phyloP scores from a whole-genome alignment of 2,329 filamentous ascomycete species.

The Nemania sp. region DNA sequence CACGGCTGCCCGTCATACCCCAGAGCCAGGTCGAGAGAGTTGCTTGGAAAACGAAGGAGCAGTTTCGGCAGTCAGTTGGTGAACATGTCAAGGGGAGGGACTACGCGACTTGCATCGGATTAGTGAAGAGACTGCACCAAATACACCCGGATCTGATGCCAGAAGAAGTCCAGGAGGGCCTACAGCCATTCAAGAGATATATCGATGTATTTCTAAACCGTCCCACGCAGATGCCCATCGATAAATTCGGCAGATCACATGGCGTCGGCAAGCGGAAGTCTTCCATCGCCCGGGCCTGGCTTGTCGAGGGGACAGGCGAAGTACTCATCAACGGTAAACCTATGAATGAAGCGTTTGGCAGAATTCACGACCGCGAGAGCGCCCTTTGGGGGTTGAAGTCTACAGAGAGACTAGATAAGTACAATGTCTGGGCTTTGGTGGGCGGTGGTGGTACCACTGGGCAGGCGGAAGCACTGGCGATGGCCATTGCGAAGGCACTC shows the following conservation, averaged over 20 bases:
- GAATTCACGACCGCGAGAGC: conserved; percentile 92
- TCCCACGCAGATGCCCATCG: conserved; percentile 67
- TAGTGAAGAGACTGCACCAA: conserved; percentile 79
- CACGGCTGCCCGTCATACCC: conserved; percentile 70
- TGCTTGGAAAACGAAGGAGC: conserved; percentile 78
- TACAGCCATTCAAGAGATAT: conserved; percentile 74
- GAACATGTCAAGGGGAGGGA: conserved; percentile 76
- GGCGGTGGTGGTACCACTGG: conserved; percentile 89
- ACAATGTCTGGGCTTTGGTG: conserved; percentile 90
- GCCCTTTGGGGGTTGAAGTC: conserved; percentile 88
- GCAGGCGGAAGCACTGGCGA: conserved; percentile 90
- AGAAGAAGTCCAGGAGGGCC: conserved; percentile 64
- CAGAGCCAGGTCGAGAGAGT: conserved; percentile 70
- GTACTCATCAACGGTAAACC: conserved; percentile 87
- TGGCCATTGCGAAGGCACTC: conserved; percentile 87
- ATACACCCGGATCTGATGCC: conserved; percentile 83
- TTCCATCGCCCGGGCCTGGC: conserved; percentile 79
- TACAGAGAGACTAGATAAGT: conserved; percentile 86
- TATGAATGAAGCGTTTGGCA: conserved; percentile 79
- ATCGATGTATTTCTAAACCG: conserved; percentile 72
- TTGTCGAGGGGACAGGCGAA: conserved; percentile 93
- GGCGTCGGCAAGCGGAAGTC: conserved; percentile 87
- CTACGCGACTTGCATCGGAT: conserved; percentile 75
- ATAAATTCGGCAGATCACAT: conserved; percentile 76
- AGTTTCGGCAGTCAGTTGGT: conserved; percentile 73